Base-by-base conservation (phyloP, 2,329 filamentous ascomycete species). In the Tolypocladium paradoxum region DNA sequence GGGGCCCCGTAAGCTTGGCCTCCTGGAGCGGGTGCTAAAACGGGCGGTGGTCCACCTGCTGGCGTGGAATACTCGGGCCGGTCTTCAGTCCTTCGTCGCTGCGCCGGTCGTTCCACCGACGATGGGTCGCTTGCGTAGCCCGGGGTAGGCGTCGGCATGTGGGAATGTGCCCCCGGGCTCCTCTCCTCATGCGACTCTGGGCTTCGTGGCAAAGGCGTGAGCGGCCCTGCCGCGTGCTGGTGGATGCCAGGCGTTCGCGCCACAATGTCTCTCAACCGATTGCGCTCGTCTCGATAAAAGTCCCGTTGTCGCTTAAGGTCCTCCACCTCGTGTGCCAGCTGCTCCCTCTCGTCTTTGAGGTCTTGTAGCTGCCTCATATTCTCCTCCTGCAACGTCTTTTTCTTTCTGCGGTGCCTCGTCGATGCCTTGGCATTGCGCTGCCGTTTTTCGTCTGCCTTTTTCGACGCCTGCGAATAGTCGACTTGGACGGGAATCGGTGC, bases 371-470 rank as follows among this genome's bases (percentile, higher is more conserved):
- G 84, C 52, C 78, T 76, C 18, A 81, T 81, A 54, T 85, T 85
- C 65, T 90, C 85, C 60, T 81, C 81, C 65, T 92, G 88, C 66
- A 87, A 85, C 63, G 90, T 88, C 70, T 95, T 95, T 64, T 90
- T 84, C 55, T 90, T 80, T 63, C 84, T 82, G 53, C 90, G 81
- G 59, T 95, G 93, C 55, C 90, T 79, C 48, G 88, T 88, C 53
- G 89, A 95, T 6, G 90, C 90, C 48, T 87, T 87, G 40, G 90
- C 90, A 63, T 95, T 95, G 50, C 89, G 81, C 66, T 87, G 85
- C 53, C 90, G 78, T 70, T 93, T 95, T 68, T 95, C 88, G 62
- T 93, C 88, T 38, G 88, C 87, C 61, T 88, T 83, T 59, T 84
- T 85, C 14, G 90, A 95, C 14, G 86, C 90, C 61, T 89, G 86